Evolutionary conservation across 768 basidiomycete genomes (phyloP).

Genomic region (Sporobolomyces phaffii): DNA sequence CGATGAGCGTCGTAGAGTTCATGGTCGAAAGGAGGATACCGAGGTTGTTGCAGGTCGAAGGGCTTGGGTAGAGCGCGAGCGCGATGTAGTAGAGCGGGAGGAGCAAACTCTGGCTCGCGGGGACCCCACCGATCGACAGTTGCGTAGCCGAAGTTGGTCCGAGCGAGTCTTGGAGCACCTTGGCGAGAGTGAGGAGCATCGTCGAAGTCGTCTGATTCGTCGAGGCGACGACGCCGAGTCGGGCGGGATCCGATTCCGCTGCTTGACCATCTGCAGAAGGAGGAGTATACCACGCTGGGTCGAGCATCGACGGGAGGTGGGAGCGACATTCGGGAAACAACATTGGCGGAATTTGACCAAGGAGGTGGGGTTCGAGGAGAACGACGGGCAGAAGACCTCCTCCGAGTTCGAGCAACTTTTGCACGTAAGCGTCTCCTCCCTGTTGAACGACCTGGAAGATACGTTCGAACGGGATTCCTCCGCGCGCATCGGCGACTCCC

Average conservation of each 20-base stretch:
- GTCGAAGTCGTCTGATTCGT: conserved; percentile 40
- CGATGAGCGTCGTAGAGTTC: conserved; percentile 38
- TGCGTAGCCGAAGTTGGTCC: conserved; percentile 45
- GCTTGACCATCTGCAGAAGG: not conserved
- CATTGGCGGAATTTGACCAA: conserved; percentile 46
- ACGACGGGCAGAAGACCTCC: conserved; percentile 51
- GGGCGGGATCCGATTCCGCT: conserved; percentile 3
- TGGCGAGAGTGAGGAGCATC: conserved; percentile 51
- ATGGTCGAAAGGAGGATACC: conserved; percentile 53
- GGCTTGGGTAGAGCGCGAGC: conserved; percentile 50
- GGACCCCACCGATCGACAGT: conserved; percentile 21
- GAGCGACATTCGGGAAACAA: conserved; percentile 49
- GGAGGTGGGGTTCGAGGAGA: conserved; percentile 50
- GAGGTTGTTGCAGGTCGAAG: conserved; percentile 54
- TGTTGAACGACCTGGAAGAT: conserved; percentile 43
- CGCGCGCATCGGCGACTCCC: conserved; percentile 36
- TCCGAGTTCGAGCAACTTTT: conserved; percentile 46
- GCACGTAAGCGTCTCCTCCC: conserved; percentile 48
- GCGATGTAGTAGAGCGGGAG: conserved; percentile 54
- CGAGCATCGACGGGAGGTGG: conserved; percentile 46
- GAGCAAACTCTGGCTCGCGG: conserved; percentile 46
- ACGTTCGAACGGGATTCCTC: conserved; percentile 33
- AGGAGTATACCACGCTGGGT: conserved; percentile 14
- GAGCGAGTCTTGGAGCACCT: conserved; percentile 49
- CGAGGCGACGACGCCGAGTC: conserved; percentile 12